Conservation (phyloP, 148 eudicot genomes). For the Rhododendron molle region DNA sequence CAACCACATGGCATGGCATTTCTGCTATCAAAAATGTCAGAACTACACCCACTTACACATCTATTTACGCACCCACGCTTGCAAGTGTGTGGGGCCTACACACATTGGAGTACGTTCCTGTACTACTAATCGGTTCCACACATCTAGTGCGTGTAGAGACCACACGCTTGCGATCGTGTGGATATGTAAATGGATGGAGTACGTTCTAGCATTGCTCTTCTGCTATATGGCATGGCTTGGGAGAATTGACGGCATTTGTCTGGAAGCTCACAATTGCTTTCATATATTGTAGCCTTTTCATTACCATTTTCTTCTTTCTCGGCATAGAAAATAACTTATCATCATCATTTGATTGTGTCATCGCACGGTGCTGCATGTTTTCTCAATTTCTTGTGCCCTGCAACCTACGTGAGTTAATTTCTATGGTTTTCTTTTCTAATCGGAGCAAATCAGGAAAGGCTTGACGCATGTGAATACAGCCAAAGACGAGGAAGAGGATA, state of each 20-base stretch:
- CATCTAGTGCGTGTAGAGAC: too few relatives aligned
- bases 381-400: neutral
- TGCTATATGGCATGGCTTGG: neutral
- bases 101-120: too few relatives aligned
- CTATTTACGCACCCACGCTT: too few relatives aligned
- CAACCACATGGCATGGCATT: neutral
- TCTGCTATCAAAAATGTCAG: neutral
- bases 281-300: neutral
- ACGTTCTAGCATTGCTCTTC: too few relatives aligned
- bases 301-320: neutral
- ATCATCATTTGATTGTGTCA: neutral
- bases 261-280: neutral
- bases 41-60: too few relatives aligned
- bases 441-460: neutral
- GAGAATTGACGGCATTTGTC: neutral
- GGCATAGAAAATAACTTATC: neutral
- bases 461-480: neutral
- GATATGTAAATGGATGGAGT: too few relatives aligned
- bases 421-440: too few relatives aligned
- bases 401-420: neutral
- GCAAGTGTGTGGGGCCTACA: too few relatives aligned
- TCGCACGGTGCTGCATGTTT: neutral
- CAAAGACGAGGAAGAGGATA: neutral
- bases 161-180: too few relatives aligned
- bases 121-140: too few relatives aligned